phyloP scores from a whole-genome alignment of 768 basidiomycete genomes.

The Pleurotus pulmonarius region DNA sequence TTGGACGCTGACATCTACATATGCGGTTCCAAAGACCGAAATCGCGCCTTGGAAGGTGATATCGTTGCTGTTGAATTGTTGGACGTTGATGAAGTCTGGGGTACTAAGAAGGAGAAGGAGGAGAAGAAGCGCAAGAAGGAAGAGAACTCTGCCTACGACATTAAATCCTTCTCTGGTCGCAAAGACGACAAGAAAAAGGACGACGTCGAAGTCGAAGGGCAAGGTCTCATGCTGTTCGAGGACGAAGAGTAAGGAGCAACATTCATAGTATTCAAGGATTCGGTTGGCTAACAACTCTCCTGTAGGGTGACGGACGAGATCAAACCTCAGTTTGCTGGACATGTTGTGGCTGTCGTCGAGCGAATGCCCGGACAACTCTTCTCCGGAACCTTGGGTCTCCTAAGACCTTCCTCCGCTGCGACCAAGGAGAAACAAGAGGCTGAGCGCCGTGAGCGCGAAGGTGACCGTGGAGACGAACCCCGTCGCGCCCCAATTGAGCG shows the following conservation, averaged over 20 bases:
- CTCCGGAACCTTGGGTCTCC: constrained; percentile 91
- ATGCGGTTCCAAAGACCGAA: constrained; percentile 97
- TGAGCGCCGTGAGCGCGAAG: constrained; percentile 95
- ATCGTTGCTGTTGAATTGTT: constrained; percentile 97
- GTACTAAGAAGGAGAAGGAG: constrained; percentile 99
- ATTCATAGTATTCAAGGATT: too few species aligned
- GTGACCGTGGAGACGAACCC: constrained; percentile 83
- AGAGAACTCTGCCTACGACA: constrained; percentile 94
- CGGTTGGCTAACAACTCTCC: neutral
- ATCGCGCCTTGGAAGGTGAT: constrained; percentile 96
- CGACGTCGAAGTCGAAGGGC: constrained; percentile 98
- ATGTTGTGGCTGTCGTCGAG: constrained; percentile 99
- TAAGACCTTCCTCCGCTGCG: constrained; percentile 93
- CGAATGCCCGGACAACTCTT: constrained; percentile 99
- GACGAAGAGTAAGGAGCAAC: constrained; percentile 78
- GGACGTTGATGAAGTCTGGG: constrained; percentile 97
- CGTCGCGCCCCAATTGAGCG: constrained; percentile 77
- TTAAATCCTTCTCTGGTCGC: constrained; percentile 67
- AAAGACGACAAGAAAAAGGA: constrained; percentile 99
- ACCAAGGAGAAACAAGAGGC: constrained; percentile 99
- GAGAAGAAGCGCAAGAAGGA: constrained; percentile 99
- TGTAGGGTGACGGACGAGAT: constrained; percentile 92
- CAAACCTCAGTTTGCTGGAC: constrained; percentile 97
- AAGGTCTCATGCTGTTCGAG: constrained; percentile 93
- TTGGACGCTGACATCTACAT: constrained; percentile 99